Percentiles rank a stretch among this genome's conserved stretches.
phyloP scores from a whole-genome alignment of 148 eudicot genomes.

The Talinum fruticosum region DNA sequence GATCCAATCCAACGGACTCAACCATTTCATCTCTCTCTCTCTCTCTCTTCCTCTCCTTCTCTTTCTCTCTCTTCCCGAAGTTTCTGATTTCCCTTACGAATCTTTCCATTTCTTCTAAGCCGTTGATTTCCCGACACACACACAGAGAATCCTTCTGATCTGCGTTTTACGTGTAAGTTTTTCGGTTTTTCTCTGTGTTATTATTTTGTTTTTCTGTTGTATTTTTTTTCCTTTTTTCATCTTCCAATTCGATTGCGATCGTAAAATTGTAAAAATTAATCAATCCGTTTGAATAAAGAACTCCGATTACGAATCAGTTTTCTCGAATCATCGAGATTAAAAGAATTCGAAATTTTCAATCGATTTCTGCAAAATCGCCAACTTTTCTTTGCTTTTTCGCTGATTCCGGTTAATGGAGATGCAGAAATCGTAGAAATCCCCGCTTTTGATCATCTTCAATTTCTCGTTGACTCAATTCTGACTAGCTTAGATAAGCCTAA shows the following conservation, averaged over 20 bases:
- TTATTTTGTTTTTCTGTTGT: not conserved
- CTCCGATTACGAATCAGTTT: not conserved
- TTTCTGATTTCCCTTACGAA: conserved; percentile 17
- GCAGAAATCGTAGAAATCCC: not conserved
- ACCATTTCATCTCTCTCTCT: conserved; percentile 4
- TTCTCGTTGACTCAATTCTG: not conserved
- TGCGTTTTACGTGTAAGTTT: not conserved
- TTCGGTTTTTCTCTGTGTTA: not conserved
- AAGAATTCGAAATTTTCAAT: not conserved
- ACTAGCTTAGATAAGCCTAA: not conserved
- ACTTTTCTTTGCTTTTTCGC: not conserved
- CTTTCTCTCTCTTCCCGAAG: conserved; percentile 10
- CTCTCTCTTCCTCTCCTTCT: not conserved
- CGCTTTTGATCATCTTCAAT: not conserved
- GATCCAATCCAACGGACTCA: conserved; percentile 29
- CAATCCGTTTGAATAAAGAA: no score
- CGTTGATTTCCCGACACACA: not conserved
- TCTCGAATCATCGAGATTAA: not conserved
- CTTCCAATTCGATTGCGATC: not conserved
- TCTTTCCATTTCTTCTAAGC: not conserved
- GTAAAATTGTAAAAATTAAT: not conserved
- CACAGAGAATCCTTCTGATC: not conserved
- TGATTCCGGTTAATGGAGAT: not conserved
- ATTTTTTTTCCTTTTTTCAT: not conserved
- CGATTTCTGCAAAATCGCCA: not conserved